phyloP scores from a whole-genome alignment of 2,329 filamentous ascomycete species.

The Lithohypha guttulata region DNA sequence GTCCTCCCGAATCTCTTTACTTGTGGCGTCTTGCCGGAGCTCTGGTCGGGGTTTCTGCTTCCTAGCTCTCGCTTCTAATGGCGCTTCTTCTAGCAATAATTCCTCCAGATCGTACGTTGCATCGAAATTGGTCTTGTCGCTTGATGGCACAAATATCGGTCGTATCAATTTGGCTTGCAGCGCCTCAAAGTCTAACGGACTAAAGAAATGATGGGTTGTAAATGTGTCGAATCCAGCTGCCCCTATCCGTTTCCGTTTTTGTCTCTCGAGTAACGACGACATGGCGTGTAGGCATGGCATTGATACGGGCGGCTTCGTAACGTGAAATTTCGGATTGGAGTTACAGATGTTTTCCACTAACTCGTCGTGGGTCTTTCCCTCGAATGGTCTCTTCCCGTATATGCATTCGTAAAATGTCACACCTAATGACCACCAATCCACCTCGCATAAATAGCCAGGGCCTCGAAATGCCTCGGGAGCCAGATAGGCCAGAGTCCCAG shows the following conservation, averaged over 20 bases:
- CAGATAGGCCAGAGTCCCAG: conserved; percentile 88
- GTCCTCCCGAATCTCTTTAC: conserved; percentile 88
- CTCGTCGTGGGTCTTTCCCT: conserved; percentile 73
- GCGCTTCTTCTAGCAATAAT: conserved; percentile 83
- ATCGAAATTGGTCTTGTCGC: conserved; percentile 98
- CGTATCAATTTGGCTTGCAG: conserved; percentile 79
- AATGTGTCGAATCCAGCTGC: conserved; percentile 72
- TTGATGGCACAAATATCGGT: conserved; percentile 84
- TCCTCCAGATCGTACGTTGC: conserved; percentile 97
- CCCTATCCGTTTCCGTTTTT: conserved; percentile 74
- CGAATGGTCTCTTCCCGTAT: conserved; percentile 96
- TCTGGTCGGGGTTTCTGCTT: conserved; percentile 88
- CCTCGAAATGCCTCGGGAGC: conserved; percentile 92
- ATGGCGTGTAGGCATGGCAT: conserved; percentile 84
- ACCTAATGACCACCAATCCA: conserved; percentile 97
- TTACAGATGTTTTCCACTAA: conserved; percentile 71
- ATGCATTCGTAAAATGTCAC: conserved; percentile 99
- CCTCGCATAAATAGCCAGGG: conserved; percentile 76
- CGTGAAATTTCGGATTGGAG: conserved; percentile 75
- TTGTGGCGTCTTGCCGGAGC: conserved; percentile 85
- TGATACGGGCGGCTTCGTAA: conserved; percentile 82
- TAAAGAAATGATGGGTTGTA: conserved; percentile 81
- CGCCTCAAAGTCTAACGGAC: conserved; percentile 68
- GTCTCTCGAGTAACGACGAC: conserved; percentile 67
- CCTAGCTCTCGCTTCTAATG: conserved; percentile 80